Percentiles rank a stretch among this genome's conserved stretches.
phyloP scores from a whole-genome alignment of 192 early-diverging fungal species.

The Backusella circina region DNA sequence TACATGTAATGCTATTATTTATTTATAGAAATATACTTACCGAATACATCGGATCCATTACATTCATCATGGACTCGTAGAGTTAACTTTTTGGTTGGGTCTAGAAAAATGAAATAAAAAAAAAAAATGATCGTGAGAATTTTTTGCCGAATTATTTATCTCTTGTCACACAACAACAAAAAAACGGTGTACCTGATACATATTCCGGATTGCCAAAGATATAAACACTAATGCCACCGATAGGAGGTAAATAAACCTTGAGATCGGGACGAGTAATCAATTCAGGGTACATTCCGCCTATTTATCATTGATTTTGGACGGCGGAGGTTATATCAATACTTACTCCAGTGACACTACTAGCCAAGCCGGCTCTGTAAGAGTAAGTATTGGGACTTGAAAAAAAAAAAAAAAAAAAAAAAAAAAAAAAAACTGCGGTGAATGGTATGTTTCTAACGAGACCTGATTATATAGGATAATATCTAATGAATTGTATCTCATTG shows the following conservation, averaged over 20 bases:
- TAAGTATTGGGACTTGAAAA: no score
- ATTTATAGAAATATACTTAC: slow-evolving; percentile 23
- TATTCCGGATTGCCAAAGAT: slow-evolving; percentile 87
- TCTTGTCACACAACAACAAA: not conserved
- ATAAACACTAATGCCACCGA: slow-evolving; percentile 89
- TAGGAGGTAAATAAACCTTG: slow-evolving; percentile 92
- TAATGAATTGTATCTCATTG: no score
- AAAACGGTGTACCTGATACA: slow-evolving; percentile 45
- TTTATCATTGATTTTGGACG: not conserved
- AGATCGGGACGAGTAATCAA: slow-evolving; percentile 90
- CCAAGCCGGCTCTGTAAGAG: not conserved
- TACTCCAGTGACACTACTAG: not conserved
- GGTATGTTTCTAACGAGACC: no score
- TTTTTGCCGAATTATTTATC: not conserved
- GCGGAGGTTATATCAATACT: no score
- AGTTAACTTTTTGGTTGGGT: slow-evolving; percentile 80
- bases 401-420: no score
- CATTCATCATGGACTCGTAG: slow-evolving; percentile 94
- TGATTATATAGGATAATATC: no score
- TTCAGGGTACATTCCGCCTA: slow-evolving; percentile 89
- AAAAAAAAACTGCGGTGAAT: no score
- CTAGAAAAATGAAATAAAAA: slow-evolving; percentile 16
- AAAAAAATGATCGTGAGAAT: not conserved
- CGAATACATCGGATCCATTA: slow-evolving; percentile 89
- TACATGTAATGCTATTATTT: not conserved